Percentiles rank a stretch among this genome's conserved stretches.
Evolutionary conservation across 1,139 yeast genomes (phyloP).

Genomic region (Arxiozyma heterogenica): DNA sequence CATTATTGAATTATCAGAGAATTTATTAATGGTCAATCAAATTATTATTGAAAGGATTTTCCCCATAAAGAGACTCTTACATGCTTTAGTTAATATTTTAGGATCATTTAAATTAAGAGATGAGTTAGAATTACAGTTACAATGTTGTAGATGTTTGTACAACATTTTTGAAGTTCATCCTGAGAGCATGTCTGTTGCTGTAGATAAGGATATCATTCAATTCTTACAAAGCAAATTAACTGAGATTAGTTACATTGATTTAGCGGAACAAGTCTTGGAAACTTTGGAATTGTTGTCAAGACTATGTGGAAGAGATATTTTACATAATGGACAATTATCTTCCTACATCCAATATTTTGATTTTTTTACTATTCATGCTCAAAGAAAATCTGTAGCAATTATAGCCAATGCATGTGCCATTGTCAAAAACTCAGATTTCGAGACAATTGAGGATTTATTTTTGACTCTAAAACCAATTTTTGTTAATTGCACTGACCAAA

Average conservation of each 20-base stretch:
- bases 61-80: conserved; percentile 52
- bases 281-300: conserved; percentile 63
- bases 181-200: conserved; percentile 56
- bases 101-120: conserved; percentile 50
- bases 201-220: conserved; percentile 58
- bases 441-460: conserved; percentile 44
- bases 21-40: conserved; percentile 59
- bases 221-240: conserved; percentile 56
- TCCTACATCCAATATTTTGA: conserved; percentile 72
- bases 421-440: conserved; percentile 39
- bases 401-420: conserved; percentile 67
- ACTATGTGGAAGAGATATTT: conserved; percentile 42
- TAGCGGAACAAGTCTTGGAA: conserved; percentile 86
- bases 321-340: conserved; percentile 52
- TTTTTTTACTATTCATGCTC: conserved; percentile 84
- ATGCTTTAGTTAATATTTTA: conserved; percentile 50
- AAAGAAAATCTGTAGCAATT: conserved; percentile 67
- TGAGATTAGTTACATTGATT: conserved; percentile 76
- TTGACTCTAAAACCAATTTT: conserved; percentile 57
- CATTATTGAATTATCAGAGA: conserved; percentile 53
- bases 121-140: conserved; percentile 69
- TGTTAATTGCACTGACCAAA: conserved; percentile 44
- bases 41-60: conserved; percentile 53
- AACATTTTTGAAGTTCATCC: conserved; percentile 72
- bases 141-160: conserved; percentile 78